Base-by-base conservation (phyloP, 108 stramenopile genomes). In the Cyclotella atomus region DNA sequence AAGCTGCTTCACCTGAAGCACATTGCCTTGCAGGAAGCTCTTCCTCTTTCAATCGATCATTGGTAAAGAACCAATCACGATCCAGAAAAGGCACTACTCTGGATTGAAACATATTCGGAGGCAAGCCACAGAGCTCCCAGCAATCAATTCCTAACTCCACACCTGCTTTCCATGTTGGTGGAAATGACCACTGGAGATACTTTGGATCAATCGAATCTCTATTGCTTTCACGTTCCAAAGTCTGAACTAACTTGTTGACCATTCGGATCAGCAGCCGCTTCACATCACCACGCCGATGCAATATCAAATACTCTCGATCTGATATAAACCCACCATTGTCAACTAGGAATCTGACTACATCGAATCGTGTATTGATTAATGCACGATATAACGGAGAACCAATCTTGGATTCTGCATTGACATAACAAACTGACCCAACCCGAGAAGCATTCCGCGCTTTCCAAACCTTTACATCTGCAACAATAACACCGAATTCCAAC, bases 121-220 rank as follows among this genome's bases (percentile, higher is more conserved):
- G 78, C 66, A 79, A 60, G n/a, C 78, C 78, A 33, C 78, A 79
- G 24, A 68, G 35, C 23, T 29, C 44, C 47, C 73, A 74, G 16
- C 69, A 32, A 15, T 32, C 27, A 50, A 77, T 59, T 32, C 36
- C 71, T 21, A 52, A 9, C 12, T 41, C 38, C 29, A 57, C 56
- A 3, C 56, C 56, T 17, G 65, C 67, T 50, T 79, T 68, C 78
- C 78, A 79, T 15, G 73, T 75, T 27, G 78, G 78, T 45, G 78
- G 78, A 45, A 69, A 79, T 30, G 78, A 75, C 66, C 65, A 79
- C 68, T 68, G 59, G 3, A 53, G 36, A 8, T 17, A 24, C 35
- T 35, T n/a, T n/a, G n/a, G 67, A 30, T 59, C 33, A 66, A 66
- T 73, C 32, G 67, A 75, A 35, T 65, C 41, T 21, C 30, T 38